Percentiles rank a stretch among this genome's conserved stretches.
phyloP scores from a whole-genome alignment of 2,329 filamentous ascomycete species.

The Myotisia sp. region DNA sequence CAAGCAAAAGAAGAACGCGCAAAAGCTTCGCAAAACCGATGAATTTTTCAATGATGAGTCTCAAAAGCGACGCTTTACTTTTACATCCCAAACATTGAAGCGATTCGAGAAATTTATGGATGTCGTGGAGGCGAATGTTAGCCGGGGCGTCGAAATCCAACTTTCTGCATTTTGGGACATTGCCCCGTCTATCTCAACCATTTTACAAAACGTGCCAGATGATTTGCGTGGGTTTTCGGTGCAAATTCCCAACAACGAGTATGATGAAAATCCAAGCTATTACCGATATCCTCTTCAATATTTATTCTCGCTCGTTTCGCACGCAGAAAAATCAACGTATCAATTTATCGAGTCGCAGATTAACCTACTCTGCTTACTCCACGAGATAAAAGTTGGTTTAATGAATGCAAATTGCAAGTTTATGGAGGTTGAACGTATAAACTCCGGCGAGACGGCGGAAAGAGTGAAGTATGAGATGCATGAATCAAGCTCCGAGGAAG shows the following conservation, averaged over 20 bases:
- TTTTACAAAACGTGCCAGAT: slow-evolving; percentile 66
- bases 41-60: slow-evolving; percentile 73
- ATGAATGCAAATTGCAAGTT: slow-evolving; percentile 54
- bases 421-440: slow-evolving; percentile 49
- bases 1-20: slow-evolving; percentile 53
- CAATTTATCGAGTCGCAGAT: slow-evolving; percentile 95
- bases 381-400: slow-evolving; percentile 73
- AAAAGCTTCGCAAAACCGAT: slow-evolving; percentile 65
- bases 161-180: slow-evolving; percentile 97
- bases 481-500: slow-evolving; percentile 51
- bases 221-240: slow-evolving; percentile 48
- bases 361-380: slow-evolving; percentile 75
- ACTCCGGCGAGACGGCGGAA: slow-evolving; percentile 30
- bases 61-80: slow-evolving; percentile 54
- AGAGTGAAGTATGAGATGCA: slow-evolving; percentile 36
- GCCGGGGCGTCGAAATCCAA: slow-evolving; percentile 77
- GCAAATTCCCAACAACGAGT: slow-evolving; percentile 64
- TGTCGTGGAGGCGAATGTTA: slow-evolving; percentile 71
- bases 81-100: slow-evolving; percentile 55
- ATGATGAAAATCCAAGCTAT: slow-evolving; percentile 74
- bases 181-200: slow-evolving; percentile 61
- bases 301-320: slow-evolving; percentile 67
- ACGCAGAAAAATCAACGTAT: slow-evolving; percentile 83
- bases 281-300: slow-evolving; percentile 74
- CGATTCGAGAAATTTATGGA: slow-evolving; percentile 63